Percentiles rank a stretch among this genome's conserved stretches.
Evolutionary conservation across 768 basidiomycete species (phyloP).

Genomic region (Inosperma sp.): DNA sequence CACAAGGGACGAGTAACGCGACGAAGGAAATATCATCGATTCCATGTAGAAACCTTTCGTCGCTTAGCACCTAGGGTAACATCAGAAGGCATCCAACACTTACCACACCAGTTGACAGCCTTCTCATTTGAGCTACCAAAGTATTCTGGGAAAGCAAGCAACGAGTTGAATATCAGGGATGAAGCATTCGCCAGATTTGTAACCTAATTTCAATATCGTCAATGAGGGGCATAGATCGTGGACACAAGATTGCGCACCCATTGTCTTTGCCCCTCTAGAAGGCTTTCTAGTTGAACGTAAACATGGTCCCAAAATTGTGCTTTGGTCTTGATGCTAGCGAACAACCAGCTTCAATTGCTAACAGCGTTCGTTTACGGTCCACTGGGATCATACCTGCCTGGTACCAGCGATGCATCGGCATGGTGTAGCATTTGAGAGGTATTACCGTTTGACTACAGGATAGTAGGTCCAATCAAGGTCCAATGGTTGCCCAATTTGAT

Average conservation of each 20-base stretch:
- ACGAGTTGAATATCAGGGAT: constrained; percentile 72
- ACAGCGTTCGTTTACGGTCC: no score
- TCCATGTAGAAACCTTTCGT: constrained; percentile 80
- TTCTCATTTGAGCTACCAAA: constrained; percentile 60
- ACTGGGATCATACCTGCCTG: constrained; percentile 48
- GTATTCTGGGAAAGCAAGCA: constrained; percentile 58
- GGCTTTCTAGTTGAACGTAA: constrained; percentile 49
- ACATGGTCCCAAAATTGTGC: constrained; percentile 79
- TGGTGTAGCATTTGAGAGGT: constrained; percentile 57
- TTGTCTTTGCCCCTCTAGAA: constrained; percentile 65
- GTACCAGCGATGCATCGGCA: constrained; percentile 74
- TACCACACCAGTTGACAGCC: constrained; percentile 93
- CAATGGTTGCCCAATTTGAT: no score
- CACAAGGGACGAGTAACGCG: constrained; percentile 26
- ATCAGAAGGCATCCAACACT: constrained; percentile 34
- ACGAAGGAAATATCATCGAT: constrained; percentile 54
- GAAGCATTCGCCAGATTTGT: constrained; percentile 86
- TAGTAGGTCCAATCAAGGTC: no score
- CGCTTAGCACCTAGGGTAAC: not conserved
- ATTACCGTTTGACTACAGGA: no score
- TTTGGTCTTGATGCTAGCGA: constrained; percentile 59
- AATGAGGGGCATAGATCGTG: not conserved
- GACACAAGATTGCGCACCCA: constrained; percentile 55
- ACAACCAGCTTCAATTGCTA: constrained; percentile 8
- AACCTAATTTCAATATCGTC: constrained; percentile 42